Evolutionary conservation across 805 yeast species (phyloP).

Genomic region (Wickerhamiella sorbophila): DNA sequence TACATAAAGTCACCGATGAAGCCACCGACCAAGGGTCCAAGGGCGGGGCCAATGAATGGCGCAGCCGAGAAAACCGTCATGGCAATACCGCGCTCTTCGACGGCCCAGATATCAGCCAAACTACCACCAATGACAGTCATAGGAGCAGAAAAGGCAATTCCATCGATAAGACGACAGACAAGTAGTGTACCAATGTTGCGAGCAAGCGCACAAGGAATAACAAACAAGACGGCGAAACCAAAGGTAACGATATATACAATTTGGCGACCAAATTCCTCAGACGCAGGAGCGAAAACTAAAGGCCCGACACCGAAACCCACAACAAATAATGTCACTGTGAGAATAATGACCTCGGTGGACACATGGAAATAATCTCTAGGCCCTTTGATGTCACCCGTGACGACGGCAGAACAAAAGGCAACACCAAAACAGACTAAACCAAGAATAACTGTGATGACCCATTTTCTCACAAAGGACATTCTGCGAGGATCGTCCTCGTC

Average conservation of each 20-base stretch:
- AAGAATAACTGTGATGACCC: conserved; percentile 43
- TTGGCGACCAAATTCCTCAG: conserved; percentile 44
- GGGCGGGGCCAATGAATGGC: conserved; percentile 50
- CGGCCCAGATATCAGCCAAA: conserved; percentile 53
- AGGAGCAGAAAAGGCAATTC: conserved; percentile 63
- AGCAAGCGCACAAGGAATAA: conserved; percentile 42
- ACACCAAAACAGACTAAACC: conserved; percentile 71
- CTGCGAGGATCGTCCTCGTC: conserved; percentile 1
- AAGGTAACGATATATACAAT: conserved; percentile 37
- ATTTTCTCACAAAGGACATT: conserved; percentile 11
- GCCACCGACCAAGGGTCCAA: conserved; percentile 52
- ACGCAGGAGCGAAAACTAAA: conserved; percentile 42
- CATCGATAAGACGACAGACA: conserved; percentile 52
- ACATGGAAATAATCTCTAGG: conserved; percentile 54
- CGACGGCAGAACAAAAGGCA: conserved; percentile 86
- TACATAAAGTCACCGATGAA: conserved; percentile 44
- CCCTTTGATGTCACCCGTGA: conserved; percentile 66
- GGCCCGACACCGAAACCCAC: conserved; percentile 55
- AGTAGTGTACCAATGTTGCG: conserved; percentile 48
- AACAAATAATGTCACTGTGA: conserved; percentile 43
- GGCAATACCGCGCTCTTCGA: conserved; percentile 49
- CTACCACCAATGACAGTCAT: conserved; percentile 68
- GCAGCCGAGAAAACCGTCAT: conserved; percentile 48
- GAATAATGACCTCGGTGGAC: conserved; percentile 44
- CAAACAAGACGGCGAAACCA: conserved; percentile 29